Percentiles rank a stretch among this genome's conserved stretches.
Conservation (phyloP, 768 basidiomycete species). For the Collybia nuda region DNA sequence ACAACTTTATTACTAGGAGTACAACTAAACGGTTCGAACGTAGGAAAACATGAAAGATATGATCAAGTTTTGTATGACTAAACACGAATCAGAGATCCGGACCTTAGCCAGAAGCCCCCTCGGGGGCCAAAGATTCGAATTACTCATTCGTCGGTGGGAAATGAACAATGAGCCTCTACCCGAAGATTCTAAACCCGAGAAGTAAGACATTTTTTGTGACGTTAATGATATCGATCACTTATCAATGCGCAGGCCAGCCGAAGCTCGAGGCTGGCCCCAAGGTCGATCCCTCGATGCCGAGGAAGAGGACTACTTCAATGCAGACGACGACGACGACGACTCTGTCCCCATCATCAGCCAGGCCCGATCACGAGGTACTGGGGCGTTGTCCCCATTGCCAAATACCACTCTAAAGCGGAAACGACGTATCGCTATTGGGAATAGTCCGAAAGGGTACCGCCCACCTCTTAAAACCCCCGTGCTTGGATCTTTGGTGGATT, state of each 20-base stretch:
- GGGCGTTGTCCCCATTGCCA: constrained; percentile 30
- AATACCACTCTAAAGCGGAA: constrained; percentile 55
- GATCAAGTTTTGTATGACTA: constrained; percentile 81
- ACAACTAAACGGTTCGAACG: neutral
- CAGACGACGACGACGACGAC: constrained; percentile 77
- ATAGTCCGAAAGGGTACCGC: constrained; percentile 45
- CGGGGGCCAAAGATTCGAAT: constrained; percentile 65
- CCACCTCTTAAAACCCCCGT: constrained; percentile 52
- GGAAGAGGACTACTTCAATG: constrained; percentile 95
- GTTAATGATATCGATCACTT: constrained; percentile 11
- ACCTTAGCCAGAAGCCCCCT: constrained; percentile 60
- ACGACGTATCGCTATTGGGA: constrained; percentile 45
- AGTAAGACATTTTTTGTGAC: constrained; percentile 32
- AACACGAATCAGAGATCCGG: constrained; percentile 65
- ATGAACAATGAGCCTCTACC: constrained; percentile 86
- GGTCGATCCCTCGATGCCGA: constrained; percentile 63
- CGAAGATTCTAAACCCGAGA: constrained; percentile 45
- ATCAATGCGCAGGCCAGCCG: constrained; percentile 30
- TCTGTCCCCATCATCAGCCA: constrained; percentile 38
- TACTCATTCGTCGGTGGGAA: constrained; percentile 82
- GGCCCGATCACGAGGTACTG: constrained; percentile 31
- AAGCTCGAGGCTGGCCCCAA: constrained; percentile 43
- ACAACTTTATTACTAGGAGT: neutral
- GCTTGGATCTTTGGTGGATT: constrained; percentile 69
- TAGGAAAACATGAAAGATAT: constrained; percentile 89